Evolutionary conservation across 2,329 filamentous ascomycete species (phyloP).

Genomic region (Pseudogymnoascus sp.): DNA sequence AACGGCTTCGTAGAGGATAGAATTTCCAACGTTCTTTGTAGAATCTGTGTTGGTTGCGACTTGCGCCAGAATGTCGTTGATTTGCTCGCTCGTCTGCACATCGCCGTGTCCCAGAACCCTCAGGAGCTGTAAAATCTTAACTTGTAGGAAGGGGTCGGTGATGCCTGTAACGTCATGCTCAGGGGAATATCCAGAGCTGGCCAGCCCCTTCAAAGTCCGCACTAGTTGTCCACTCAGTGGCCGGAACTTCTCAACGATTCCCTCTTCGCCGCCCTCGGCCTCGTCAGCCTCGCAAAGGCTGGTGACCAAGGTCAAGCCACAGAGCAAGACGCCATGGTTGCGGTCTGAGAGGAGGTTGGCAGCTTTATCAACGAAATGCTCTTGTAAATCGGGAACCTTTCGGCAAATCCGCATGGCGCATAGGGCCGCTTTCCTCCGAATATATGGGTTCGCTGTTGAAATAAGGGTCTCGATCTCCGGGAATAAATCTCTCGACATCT

Average conservation of each 20-base stretch:
- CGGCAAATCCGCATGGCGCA: slow-evolving; percentile 98
- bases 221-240: slow-evolving; percentile 78
- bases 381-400: slow-evolving; percentile 93
- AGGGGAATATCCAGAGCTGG: slow-evolving; percentile 90
- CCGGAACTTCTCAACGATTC: slow-evolving; percentile 83
- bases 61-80: slow-evolving; percentile 96
- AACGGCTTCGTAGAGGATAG: slow-evolving; percentile 94
- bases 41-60: slow-evolving; percentile 97
- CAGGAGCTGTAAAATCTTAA: slow-evolving; percentile 84
- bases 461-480: slow-evolving; percentile 89
- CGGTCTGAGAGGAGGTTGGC: slow-evolving; percentile 80
- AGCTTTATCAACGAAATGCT: slow-evolving; percentile 94
- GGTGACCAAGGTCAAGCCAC: slow-evolving; percentile 81
- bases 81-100: slow-evolving; percentile 81
- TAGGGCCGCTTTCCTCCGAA: slow-evolving; percentile 91
- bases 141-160: slow-evolving; percentile 93
- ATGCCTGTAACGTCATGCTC: slow-evolving; percentile 98
- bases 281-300: slow-evolving; percentile 95
- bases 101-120: slow-evolving; percentile 83
- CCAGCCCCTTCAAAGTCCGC: slow-evolving; percentile 82
- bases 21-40: slow-evolving; percentile 96
- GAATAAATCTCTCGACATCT: slow-evolving; percentile 97
- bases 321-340: slow-evolving; percentile 92
- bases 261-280: slow-evolving; percentile 80
- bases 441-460: slow-evolving; percentile 94